Conservation (phyloP, 129 eudicot genomes). For the Centrapalus pauciflorus region DNA sequence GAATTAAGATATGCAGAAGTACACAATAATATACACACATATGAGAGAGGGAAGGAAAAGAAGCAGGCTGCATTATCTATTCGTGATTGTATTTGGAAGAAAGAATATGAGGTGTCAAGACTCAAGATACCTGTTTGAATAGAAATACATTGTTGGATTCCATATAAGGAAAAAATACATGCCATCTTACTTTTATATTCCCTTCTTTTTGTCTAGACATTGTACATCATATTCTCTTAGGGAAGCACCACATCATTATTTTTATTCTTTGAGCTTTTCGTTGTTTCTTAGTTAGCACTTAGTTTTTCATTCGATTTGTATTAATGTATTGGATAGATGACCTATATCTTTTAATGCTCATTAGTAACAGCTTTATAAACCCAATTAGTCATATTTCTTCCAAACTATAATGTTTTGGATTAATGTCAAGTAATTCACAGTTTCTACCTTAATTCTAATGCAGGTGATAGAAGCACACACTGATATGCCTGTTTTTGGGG, state of each 20-base stretch:
- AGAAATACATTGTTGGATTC: no score
- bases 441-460: constrained; percentile 17
- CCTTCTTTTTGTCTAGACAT: neutral
- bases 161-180: neutral
- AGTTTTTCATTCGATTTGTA: neutral
- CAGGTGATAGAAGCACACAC: constrained; percentile 96
- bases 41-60: neutral
- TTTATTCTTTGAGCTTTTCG: neutral
- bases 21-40: neutral
- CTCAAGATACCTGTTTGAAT: no score
- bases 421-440: constrained; percentile 1
- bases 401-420: neutral
- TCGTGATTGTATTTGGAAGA: neutral
- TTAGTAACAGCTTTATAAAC: neutral
- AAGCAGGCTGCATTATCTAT: neutral
- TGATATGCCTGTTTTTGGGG: constrained; percentile 84
- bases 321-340: neutral
- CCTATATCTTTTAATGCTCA: no score
- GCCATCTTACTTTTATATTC: neutral
- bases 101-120: neutral
- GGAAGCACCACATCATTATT: neutral
- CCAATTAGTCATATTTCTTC: constrained; percentile 1
- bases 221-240: neutral
- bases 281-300: neutral
- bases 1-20: neutral